Evolutionary conservation across 306 rosid genomes (phyloP).

Genomic region (Quercus variabilis): DNA sequence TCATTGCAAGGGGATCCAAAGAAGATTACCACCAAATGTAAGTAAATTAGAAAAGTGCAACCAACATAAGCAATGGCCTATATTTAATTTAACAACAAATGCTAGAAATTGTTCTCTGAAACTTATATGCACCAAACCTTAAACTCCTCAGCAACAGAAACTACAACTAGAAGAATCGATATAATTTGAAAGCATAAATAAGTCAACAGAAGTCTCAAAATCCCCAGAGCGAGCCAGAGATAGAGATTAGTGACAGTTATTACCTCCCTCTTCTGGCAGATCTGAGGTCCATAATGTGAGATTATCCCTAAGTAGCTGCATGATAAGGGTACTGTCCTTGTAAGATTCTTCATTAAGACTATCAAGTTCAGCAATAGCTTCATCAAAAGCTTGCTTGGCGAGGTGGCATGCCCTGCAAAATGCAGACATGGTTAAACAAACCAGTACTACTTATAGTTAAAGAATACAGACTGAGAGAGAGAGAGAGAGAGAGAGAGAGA

Average conservation of each 20-base stretch:
- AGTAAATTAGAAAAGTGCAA: neutral
- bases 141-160: neutral
- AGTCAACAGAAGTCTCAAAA: neutral
- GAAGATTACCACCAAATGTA: neutral
- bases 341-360: constrained; percentile 56
- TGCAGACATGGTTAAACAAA: neutral
- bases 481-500: too few relatives aligned
- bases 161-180: neutral
- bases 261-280: constrained; percentile 58
- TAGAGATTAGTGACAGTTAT: neutral
- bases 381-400: constrained; percentile 44
- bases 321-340: constrained; percentile 65
- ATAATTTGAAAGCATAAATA: neutral
- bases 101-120: neutral
- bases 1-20: too few relatives aligned
- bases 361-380: constrained; percentile 44
- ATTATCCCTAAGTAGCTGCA: constrained; percentile 77
- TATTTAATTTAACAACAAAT: neutral
- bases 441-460: neutral
- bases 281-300: constrained; percentile 75
- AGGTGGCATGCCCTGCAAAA: constrained; percentile 40
- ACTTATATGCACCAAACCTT: neutral
- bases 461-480: neutral
- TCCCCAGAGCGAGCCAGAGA: neutral
- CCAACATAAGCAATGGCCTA: neutral